phyloP scores from a whole-genome alignment of 2,329 filamentous ascomycete species.

The Rhexocercosporidium sp. region DNA sequence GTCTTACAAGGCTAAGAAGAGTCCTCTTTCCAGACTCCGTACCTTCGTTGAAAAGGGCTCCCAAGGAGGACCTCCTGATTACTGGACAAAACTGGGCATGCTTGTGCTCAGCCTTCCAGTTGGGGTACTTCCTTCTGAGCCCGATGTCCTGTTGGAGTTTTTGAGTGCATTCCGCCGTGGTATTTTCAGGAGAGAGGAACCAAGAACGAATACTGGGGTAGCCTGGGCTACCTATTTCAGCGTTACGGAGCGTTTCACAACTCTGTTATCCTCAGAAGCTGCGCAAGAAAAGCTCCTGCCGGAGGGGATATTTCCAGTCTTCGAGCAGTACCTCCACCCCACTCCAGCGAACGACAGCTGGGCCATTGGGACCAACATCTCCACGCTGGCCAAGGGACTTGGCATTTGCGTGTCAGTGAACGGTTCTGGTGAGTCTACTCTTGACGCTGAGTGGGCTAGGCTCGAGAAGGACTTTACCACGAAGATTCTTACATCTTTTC shows the following conservation, averaged over 20 bases:
- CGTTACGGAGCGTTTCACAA: constrained; percentile 59
- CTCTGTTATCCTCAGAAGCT: constrained; percentile 51
- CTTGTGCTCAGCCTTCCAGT: constrained; percentile 63
- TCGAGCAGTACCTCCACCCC: constrained; percentile 56
- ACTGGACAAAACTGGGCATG: constrained; percentile 72
- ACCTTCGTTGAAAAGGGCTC: constrained; percentile 84
- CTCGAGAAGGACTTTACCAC: constrained; percentile 67
- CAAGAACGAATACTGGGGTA: constrained; percentile 66
- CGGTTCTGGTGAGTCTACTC: constrained; percentile 51
- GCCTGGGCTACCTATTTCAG: constrained; percentile 81
- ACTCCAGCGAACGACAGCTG: constrained; percentile 28
- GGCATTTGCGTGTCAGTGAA: constrained; percentile 49
- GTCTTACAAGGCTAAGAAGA: constrained; percentile 57
- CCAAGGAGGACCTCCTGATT: constrained; percentile 72
- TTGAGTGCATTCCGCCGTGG: constrained; percentile 73
- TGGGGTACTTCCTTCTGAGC: constrained; percentile 58
- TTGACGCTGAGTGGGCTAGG: constrained; percentile 65
- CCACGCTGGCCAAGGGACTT: constrained; percentile 50
- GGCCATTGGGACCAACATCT: constrained; percentile 28
- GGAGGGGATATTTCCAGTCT: constrained; percentile 58
- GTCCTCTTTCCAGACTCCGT: constrained; percentile 62
- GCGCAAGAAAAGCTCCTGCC: constrained; percentile 52
- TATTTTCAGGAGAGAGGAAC: constrained; percentile 76
- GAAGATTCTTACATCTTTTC: constrained; percentile 74
- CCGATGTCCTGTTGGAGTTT: constrained; percentile 63